Conservation (phyloP, 305 asterid genomes). For the Fraxinus floribunda region DNA sequence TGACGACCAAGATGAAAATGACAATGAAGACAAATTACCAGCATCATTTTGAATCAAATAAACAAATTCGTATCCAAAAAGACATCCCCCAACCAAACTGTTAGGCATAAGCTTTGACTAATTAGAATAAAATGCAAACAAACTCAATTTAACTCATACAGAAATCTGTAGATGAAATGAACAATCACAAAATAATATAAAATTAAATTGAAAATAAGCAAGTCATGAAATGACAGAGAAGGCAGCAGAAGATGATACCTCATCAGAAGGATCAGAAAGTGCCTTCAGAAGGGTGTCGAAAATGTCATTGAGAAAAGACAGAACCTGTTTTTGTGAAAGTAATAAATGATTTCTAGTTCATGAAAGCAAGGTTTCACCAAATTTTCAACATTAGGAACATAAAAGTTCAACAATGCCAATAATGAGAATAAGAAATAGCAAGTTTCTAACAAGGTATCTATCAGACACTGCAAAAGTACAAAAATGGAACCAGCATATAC, state of each 20-base stretch:
- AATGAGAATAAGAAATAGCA: conserved; percentile 17
- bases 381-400: neutral
- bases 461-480: conserved; percentile 1
- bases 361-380: conserved; percentile 17
- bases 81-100: neutral
- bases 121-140: neutral
- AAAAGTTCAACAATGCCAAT: conserved; percentile 18
- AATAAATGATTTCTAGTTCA: conserved; percentile 7
- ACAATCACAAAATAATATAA: neutral
- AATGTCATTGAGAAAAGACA: conserved; percentile 74
- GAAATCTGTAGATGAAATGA: neutral
- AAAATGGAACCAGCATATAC: conserved; percentile 10
- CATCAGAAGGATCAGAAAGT: conserved; percentile 95
- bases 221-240: neutral
- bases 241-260: conserved; percentile 58
- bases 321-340: conserved; percentile 53
- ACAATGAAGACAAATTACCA: neutral
- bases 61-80: neutral
- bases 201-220: conserved; percentile 2
- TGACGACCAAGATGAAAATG: neutral
- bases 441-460: neutral
- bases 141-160: neutral
- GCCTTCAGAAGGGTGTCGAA: conserved; percentile 87
- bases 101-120: neutral
- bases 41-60: neutral